A percentile compares a stretch with the other conserved stretches of the same genome.
Conservation (phyloP, 2,329 filamentous ascomycete genomes). For the Trichophaea hybrida region DNA sequence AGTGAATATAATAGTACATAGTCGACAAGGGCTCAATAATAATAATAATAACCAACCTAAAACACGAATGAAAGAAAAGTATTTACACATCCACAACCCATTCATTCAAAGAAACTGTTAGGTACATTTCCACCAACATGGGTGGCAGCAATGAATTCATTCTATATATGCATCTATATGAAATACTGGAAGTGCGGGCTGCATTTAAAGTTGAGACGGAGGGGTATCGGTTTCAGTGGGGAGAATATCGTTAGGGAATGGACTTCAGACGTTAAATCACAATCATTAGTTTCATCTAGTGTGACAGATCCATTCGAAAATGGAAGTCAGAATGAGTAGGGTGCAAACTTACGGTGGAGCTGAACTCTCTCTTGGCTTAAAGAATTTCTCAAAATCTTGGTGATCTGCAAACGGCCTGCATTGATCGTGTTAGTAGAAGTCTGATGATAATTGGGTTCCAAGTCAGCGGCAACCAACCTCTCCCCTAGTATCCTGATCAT, state of each 20-base stretch:
- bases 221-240: neutral
- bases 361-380: constrained; percentile 48
- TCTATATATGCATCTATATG: constrained; percentile 1
- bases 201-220: constrained; percentile 4
- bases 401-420: constrained; percentile 58
- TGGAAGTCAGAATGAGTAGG: constrained; percentile 1
- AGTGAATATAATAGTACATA: constrained; percentile 19
- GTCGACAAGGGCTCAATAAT: constrained; percentile 1
- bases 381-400: constrained; percentile 90
- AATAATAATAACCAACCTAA: constrained; percentile 10
- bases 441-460: neutral
- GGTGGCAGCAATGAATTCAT: neutral
- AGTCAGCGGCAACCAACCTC: constrained; percentile 31
- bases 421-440: neutral
- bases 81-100: neutral
- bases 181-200: neutral
- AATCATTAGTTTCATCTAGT: constrained; percentile 2
- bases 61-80: constrained; percentile 11
- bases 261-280: neutral
- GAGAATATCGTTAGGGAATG: neutral
- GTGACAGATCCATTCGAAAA: neutral
- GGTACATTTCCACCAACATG: neutral
- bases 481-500: constrained; percentile 77
- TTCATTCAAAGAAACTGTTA: neutral
- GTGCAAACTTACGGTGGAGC: constrained; percentile 38